These are phyloP conservation scores for Penicillium riverlandense DNA, from an alignment of 495 filamentous ascomycete species.

Conservation along the genomic window DNA sequence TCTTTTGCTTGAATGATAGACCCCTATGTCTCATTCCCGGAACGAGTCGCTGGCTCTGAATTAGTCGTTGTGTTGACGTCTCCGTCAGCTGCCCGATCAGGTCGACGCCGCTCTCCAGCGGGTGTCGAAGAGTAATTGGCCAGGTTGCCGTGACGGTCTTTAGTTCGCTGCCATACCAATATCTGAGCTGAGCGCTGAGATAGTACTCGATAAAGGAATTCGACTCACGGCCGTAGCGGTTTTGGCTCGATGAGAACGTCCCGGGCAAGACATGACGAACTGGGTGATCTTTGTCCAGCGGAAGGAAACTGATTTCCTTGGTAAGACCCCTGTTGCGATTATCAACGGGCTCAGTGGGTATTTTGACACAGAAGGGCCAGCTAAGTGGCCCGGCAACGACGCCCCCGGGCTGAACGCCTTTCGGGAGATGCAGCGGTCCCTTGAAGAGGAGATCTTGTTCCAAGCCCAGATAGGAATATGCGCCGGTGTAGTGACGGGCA, in stretches of 20 bases:
- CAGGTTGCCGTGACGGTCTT: slow-evolving; percentile 1
- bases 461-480: too few species aligned
- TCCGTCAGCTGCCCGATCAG: too few species aligned
- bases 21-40: slow-evolving; percentile 12
- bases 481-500: background rate
- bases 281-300: slow-evolving; percentile 5
- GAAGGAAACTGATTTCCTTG: slow-evolving; percentile 14
- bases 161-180: background rate
- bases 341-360: slow-evolving; percentile 4
- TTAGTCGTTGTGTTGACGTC: too few species aligned
- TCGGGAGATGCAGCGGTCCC: slow-evolving; percentile 2
- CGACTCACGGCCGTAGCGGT: background rate
- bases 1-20: slow-evolving; percentile 12
- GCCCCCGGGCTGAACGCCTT: background rate
- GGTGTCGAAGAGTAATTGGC: slow-evolving; percentile 6
- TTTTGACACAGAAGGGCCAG: slow-evolving; percentile 11
- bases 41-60: slow-evolving; percentile 10
- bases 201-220: slow-evolving; percentile 14
- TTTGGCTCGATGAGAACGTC: slow-evolving; percentile 4
- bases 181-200: slow-evolving; percentile 8
- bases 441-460: background rate
- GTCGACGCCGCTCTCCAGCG: background rate
- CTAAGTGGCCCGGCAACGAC: background rate
- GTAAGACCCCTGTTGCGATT: background rate
- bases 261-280: slow-evolving; percentile 8